Percentiles rank a stretch among this genome's conserved stretches.
Evolutionary conservation across 2,329 filamentous ascomycete species (phyloP).

Genomic region (Pyrenochaeta sp.): DNA sequence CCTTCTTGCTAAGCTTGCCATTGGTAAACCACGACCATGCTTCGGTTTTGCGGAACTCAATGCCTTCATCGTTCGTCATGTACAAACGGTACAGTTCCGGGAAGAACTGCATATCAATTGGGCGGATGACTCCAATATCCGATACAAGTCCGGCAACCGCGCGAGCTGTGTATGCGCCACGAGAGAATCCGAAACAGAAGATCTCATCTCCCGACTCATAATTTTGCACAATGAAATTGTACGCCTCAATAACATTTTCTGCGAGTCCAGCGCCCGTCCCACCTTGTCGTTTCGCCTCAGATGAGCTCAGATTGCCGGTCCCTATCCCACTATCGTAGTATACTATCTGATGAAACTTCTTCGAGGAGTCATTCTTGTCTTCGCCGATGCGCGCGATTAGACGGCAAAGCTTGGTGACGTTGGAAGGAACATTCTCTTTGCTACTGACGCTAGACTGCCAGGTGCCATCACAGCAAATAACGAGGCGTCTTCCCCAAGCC

Average conservation of each 20-base stretch:
- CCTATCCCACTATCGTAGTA: constrained; percentile 49
- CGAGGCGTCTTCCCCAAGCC: constrained; percentile 43
- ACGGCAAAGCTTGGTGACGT: constrained; percentile 47
- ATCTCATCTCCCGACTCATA: constrained; percentile 59
- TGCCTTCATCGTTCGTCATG: constrained; percentile 37
- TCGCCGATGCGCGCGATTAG: constrained; percentile 40
- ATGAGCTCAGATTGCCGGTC: constrained; percentile 39
- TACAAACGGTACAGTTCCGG: constrained; percentile 54
- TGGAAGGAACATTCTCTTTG: constrained; percentile 45
- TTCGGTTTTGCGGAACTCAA: constrained; percentile 35
- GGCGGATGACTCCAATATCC: constrained; percentile 58
- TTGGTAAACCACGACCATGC: constrained; percentile 44
- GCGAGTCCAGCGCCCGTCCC: constrained; percentile 55
- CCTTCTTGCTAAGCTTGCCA: constrained; percentile 43
- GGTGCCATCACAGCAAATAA: constrained; percentile 50
- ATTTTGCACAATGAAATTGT: constrained; percentile 61
- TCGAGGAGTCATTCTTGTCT: constrained; percentile 28
- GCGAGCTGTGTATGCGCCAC: constrained; percentile 57
- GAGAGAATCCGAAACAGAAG: constrained; percentile 58
- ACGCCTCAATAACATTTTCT: constrained; percentile 60
- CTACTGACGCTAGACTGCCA: constrained; percentile 46
- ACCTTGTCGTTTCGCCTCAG: constrained; percentile 45
- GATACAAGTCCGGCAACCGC: constrained; percentile 54
- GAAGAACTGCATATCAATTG: constrained; percentile 54
- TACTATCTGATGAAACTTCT: constrained; percentile 47